phyloP scores from a whole-genome alignment of 495 filamentous ascomycete species.

The Podospora bellae-mahoneyi region DNA sequence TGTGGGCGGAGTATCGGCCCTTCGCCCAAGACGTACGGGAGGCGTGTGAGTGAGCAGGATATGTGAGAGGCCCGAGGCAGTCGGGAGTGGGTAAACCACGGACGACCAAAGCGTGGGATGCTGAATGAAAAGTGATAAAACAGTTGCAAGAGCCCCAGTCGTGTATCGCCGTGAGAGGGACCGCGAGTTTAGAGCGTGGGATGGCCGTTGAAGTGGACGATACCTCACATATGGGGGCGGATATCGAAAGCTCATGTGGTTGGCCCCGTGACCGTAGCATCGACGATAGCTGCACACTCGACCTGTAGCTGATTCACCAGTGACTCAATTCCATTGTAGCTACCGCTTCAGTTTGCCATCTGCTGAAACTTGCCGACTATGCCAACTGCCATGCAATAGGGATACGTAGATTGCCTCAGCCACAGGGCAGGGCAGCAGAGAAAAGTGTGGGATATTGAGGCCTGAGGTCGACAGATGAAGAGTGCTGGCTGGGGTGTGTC shows the following conservation, averaged over 20 bases:
- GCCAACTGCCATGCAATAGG: neutral
- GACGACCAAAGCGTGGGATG: slow-evolving; percentile 1
- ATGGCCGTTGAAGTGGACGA: neutral
- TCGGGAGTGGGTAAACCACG: neutral
- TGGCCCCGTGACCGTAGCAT: neutral
- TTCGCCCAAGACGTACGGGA: slow-evolving; percentile 8
- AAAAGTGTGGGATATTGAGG: neutral
- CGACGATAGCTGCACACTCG: neutral
- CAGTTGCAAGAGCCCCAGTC: neutral
- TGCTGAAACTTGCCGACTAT: neutral
- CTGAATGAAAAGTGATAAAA: neutral
- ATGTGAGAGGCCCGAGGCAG: neutral
- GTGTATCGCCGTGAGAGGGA: neutral
- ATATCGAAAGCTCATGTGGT: neutral
- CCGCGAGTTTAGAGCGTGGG: neutral
- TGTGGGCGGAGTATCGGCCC: slow-evolving; percentile 8
- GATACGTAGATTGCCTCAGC: neutral
- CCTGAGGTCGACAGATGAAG: neutral
- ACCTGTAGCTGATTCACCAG: neutral
- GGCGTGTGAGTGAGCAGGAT: neutral
- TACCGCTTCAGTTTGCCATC: neutral
- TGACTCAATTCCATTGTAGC: neutral
- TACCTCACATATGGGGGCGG: neutral
- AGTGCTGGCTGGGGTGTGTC: neutral
- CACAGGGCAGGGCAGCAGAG: neutral